A percentile compares a stretch with the other conserved stretches of the same genome.
These are phyloP conservation scores for Arthrobotrys conoides DNA, from an alignment of 2,329 filamentous ascomycete species.

Conservation along the genomic window DNA sequence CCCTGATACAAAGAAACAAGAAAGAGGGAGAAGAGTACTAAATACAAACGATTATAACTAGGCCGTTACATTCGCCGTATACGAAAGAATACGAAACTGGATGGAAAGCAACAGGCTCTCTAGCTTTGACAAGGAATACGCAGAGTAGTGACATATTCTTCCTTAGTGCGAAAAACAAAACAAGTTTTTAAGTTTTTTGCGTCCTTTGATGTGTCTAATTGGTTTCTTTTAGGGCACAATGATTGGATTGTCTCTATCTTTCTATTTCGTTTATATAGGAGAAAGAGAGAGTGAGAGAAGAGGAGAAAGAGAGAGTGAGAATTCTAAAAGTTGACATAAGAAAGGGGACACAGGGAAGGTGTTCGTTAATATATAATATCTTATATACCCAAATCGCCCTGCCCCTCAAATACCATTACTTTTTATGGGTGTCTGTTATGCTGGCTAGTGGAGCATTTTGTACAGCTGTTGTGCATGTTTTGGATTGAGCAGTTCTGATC, in stretches of 20 bases:
- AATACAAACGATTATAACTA: constrained; percentile 30
- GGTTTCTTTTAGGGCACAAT: constrained; percentile 37
- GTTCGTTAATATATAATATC: constrained; percentile 30
- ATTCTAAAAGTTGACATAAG: neutral
- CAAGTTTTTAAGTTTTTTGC: constrained; percentile 20
- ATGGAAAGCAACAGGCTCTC: constrained; percentile 67
- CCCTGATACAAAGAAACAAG: neutral
- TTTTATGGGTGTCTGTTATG: neutral
- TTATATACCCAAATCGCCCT: constrained; percentile 18
- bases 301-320: neutral
- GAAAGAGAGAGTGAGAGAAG: neutral
- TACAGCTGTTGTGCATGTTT: constrained; percentile 5
- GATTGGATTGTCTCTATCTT: constrained; percentile 6
- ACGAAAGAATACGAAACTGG: constrained; percentile 68
- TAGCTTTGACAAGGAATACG: constrained; percentile 70
- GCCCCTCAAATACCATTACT: neutral
- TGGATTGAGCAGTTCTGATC: constrained; percentile 20
- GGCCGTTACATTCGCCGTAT: constrained; percentile 75
- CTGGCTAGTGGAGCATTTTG: constrained; percentile 9
- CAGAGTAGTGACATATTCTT: constrained; percentile 59
- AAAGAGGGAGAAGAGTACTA: neutral
- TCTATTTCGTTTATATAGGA: constrained; percentile 2
- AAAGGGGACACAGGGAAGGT: neutral
- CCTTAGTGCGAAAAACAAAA: constrained; percentile 6
- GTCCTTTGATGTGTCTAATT: constrained; percentile 39